Conservation (phyloP, 768 basidiomycete genomes). For the Scleroderma bovista region DNA sequence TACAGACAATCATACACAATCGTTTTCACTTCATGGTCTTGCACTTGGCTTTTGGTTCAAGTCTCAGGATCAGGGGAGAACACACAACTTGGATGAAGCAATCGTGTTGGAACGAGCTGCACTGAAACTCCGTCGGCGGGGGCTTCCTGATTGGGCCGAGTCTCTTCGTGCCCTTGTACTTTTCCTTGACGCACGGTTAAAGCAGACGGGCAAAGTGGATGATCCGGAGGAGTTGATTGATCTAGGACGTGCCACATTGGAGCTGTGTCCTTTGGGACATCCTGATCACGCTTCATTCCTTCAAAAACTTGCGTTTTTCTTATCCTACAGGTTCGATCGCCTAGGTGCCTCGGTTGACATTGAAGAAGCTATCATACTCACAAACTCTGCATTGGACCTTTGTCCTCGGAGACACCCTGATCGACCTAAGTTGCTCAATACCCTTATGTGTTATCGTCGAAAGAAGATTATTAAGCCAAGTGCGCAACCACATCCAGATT, state of each 20-base stretch:
- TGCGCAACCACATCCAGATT: background rate
- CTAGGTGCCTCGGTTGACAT: background rate
- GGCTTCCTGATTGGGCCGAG: background rate
- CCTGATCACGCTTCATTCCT: background rate
- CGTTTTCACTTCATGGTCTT: background rate
- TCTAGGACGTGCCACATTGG: background rate
- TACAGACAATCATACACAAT: background rate
- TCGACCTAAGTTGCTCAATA: too few species aligned
- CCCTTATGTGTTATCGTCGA: too few species aligned
- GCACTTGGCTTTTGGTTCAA: background rate
- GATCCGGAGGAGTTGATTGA: background rate
- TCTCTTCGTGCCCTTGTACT: background rate
- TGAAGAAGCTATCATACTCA: background rate
- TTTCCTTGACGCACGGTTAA: background rate
- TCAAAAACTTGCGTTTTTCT: background rate
- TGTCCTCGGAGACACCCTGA: background rate
- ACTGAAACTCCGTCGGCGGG: background rate
- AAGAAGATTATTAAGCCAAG: background rate
- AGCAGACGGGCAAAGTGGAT: too few species aligned
- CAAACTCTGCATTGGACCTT: background rate
- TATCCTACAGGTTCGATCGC: background rate
- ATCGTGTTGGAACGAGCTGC: background rate
- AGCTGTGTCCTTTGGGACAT: background rate
- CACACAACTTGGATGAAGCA: background rate
- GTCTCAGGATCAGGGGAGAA: background rate